These are phyloP conservation scores for Jimgerdemannia lactiflua DNA, from an alignment of 192 early-diverging fungal species.

Conservation along the genomic window DNA sequence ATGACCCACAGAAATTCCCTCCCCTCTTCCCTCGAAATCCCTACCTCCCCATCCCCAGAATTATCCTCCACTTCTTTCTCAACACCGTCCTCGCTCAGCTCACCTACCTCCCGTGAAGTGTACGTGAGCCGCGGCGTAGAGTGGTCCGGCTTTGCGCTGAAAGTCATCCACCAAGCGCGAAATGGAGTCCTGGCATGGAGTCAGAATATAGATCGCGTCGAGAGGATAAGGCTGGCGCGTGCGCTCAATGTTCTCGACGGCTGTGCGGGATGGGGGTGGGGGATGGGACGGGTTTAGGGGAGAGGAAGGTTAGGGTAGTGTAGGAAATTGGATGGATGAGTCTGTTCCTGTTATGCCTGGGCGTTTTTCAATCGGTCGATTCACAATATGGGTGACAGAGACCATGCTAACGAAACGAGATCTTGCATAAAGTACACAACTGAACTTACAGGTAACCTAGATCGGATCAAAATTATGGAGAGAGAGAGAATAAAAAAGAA, in stretches of 20 bases:
- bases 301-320: background rate
- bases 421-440: too few relatives aligned
- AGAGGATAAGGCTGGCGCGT: conserved; percentile 56
- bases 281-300: background rate
- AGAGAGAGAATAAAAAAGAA: background rate
- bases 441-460: background rate
- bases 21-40: background rate
- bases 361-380: too few relatives aligned
- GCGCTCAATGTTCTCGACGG: conserved; percentile 61
- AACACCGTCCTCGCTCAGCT: background rate
- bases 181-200: conserved; percentile 58
- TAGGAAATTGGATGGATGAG: too few relatives aligned
- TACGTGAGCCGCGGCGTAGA: conserved; percentile 61
- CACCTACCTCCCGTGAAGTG: conserved; percentile 51
- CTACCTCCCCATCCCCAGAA: background rate
- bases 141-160: conserved; percentile 36
- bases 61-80: background rate
- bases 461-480: background rate
- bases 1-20: background rate
- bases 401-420: too few relatives aligned
- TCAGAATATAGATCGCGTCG: conserved; percentile 61
- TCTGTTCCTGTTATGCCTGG: too few relatives aligned
- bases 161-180: conserved; percentile 60
- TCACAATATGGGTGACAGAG: too few relatives aligned
- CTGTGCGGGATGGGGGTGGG: conserved; percentile 19